Percentiles rank a stretch among this genome's conserved stretches.
These are phyloP conservation scores for Russula lepida DNA, from an alignment of 768 basidiomycete species.

Conservation along the genomic window DNA sequence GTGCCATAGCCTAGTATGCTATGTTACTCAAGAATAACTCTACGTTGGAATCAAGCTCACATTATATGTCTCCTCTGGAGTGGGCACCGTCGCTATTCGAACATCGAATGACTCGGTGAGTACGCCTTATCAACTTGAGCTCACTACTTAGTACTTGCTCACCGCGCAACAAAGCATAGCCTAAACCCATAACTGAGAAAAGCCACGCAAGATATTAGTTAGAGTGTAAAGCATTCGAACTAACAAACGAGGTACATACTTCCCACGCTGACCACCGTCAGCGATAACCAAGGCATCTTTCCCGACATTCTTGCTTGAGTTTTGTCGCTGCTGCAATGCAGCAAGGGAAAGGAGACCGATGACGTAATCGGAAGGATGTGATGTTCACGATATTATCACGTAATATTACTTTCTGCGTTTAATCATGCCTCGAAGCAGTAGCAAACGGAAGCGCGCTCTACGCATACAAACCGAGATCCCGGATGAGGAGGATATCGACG, in stretches of 20 bases:
- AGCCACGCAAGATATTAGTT: neutral
- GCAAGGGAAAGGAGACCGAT: neutral
- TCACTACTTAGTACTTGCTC: no score
- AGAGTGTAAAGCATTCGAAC: neutral
- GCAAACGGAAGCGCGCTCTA: slow-evolving; percentile 16
- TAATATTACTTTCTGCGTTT: neutral
- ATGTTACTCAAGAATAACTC: neutral
- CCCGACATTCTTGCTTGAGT: slow-evolving; percentile 22
- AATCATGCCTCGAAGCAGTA: slow-evolving; percentile 5
- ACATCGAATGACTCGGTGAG: neutral
- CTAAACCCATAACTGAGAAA: slow-evolving; percentile 28
- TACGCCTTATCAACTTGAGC: neutral
- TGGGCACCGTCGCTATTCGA: slow-evolving; percentile 27
- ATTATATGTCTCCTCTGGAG: slow-evolving; percentile 30
- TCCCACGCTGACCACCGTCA: slow-evolving; percentile 25
- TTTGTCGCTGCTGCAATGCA: neutral
- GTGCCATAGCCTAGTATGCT: slow-evolving; percentile 28
- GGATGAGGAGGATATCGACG: neutral
- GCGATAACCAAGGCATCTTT: slow-evolving; percentile 28
- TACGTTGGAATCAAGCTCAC: slow-evolving; percentile 21
- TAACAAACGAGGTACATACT: slow-evolving; percentile 20
- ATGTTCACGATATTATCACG: neutral
- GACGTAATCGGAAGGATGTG: neutral
- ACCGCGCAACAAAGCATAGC: slow-evolving; percentile 29
- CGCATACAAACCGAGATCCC: neutral